Evolutionary conservation across 148 eudicot genomes (phyloP).

Genomic region (Dysphania ambrosioides): DNA sequence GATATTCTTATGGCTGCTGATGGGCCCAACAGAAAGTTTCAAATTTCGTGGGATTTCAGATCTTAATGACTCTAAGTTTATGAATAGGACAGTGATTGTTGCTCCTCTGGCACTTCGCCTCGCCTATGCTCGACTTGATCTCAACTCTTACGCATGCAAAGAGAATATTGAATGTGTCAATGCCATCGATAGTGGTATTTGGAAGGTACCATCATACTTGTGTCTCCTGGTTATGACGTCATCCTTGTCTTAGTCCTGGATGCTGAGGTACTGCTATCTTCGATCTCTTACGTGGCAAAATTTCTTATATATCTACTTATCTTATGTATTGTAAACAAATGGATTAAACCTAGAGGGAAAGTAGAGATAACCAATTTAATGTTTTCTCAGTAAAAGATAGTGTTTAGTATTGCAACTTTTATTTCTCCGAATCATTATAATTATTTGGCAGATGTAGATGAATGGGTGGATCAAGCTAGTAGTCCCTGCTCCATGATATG

Average conservation of each 20-base stretch:
- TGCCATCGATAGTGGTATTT: neutral
- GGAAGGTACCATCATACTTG: conserved; percentile 31
- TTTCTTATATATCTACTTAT: too few relatives aligned
- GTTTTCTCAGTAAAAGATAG: too few relatives aligned
- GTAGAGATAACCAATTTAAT: too few relatives aligned
- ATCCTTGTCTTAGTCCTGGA: neutral
- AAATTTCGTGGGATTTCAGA: conserved; percentile 8
- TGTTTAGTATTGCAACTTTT: too few relatives aligned
- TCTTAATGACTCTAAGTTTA: conserved; percentile 16
- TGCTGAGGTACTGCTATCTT: neutral
- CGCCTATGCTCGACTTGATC: conserved; percentile 8
- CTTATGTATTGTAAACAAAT: too few relatives aligned
- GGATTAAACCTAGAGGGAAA: too few relatives aligned
- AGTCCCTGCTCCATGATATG: neutral
- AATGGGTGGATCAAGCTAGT: neutral
- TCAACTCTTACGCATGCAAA: conserved; percentile 14
- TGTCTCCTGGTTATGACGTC: neutral
- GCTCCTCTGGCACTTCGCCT: conserved; percentile 28
- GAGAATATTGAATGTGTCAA: conserved; percentile 28
- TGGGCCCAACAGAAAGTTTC: conserved; percentile 1
- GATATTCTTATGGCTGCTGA: too few relatives aligned
- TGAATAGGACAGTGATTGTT: neutral
- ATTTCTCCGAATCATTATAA: too few relatives aligned
- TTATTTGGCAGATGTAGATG: neutral
- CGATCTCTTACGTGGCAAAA: too few relatives aligned